phyloP scores from a whole-genome alignment of 2,329 filamentous ascomycete genomes.

The Colletotrichum higginsianum region DNA sequence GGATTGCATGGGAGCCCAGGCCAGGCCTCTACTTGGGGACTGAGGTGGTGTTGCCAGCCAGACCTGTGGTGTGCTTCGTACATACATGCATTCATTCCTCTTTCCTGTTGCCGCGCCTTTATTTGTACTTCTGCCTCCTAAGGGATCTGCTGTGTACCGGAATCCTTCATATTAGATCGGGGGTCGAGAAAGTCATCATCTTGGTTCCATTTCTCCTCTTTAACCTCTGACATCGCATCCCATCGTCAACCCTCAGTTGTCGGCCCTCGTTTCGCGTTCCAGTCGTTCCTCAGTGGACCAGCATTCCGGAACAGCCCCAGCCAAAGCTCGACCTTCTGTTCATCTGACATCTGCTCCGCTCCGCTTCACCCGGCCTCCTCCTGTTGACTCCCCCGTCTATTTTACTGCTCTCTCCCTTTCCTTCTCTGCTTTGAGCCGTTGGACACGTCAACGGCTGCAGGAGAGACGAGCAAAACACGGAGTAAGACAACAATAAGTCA shows the following conservation, averaged over 20 bases:
- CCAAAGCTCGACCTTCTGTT: conserved; percentile 10
- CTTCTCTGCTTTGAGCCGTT: conserved; percentile 3
- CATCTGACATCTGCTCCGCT: not conserved
- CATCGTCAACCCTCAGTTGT: conserved; percentile 15
- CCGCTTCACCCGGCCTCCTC: conserved; percentile 7
- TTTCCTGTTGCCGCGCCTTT: not conserved
- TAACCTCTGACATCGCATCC: not conserved
- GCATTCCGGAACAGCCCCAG: conserved; percentile 1
- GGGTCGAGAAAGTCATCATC: conserved; percentile 7
- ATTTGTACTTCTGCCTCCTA: conserved; percentile 17
- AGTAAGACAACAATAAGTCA: conserved; percentile 32
- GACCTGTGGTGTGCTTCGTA: conserved; percentile 14
- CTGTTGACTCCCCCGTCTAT: not conserved
- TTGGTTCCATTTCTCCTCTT: not conserved
- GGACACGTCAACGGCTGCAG: conserved; percentile 7
- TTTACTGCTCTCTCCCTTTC: not conserved
- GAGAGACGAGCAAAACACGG: conserved; percentile 6
- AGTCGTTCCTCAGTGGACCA: conserved; percentile 28
- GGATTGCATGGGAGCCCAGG: conserved; percentile 33
- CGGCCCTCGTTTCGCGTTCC: conserved; percentile 25
- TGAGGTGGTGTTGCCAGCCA: not conserved
- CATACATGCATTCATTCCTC: too few relatives aligned
- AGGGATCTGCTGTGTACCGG: conserved; percentile 25
- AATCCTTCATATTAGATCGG: conserved; percentile 2
- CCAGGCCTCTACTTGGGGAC: not conserved